Evolutionary conservation across 495 filamentous ascomycete genomes (phyloP), one percentile per base, ranked within the genome.

Genomic region (Penicillium egyptiacum): DNA sequence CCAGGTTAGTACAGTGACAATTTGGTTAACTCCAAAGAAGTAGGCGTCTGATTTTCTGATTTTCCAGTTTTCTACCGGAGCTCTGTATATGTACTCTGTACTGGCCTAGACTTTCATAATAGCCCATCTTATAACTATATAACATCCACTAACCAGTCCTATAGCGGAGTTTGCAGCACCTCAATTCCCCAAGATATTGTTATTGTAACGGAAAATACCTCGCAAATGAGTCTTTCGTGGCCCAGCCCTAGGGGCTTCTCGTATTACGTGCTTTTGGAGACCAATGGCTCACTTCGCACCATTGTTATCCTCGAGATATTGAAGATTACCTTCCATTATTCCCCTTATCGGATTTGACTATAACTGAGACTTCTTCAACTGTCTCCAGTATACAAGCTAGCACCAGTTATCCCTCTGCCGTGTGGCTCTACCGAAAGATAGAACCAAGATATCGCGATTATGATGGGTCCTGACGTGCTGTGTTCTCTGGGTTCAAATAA

Each of bases 391-490:
- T 37, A n/a, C 14, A 37, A 37, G 14, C 14, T 16, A 37, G 5
- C 14, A 37, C 33, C 33, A 37, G 33, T 37, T 37, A 23, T 33
- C 30, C 30, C 11, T 0, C 10, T 11, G 49, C 8, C 10, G 49
- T 51, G 49, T 33, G 35, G 35, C 33, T 40, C 22, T 40, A 19
- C 14, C 7, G 33, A 10, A 9, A 26, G 42, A 37, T n/a, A 20
- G 41, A 53, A 43, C 6, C 14, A 30, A 31, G 39, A 49, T 51
- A 61, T 64, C 62, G 62, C 52, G 58, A 64, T 58, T 19, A 19
- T 17, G 4, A 58, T 57, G 47, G 30, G 40, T 37, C 40, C 47
- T 64, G 62, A 47, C 62, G 62, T 64, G 62, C 62, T 58, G 14
- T 19, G 5, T 23, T 40, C 11, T 19, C 12, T 16, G 16, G 46